A percentile compares a stretch with the other conserved stretches of the same genome.
Conservation (phyloP, 2,329 filamentous ascomycete genomes). For the Fonsecaea pedrosoi region DNA sequence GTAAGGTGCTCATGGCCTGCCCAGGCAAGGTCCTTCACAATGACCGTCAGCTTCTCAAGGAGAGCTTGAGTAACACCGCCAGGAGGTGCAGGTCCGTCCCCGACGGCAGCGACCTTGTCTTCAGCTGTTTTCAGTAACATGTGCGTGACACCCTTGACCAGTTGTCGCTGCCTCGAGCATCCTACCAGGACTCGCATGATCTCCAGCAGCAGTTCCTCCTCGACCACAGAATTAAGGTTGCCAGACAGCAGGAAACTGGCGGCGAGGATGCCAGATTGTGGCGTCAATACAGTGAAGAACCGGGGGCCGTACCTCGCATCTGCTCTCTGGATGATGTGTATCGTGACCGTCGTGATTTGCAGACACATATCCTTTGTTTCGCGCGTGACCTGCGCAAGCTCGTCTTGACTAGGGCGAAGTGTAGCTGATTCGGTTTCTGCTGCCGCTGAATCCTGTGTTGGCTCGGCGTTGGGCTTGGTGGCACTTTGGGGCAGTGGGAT, state of each 20-base stretch:
- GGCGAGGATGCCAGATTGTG: slow-evolving; percentile 24
- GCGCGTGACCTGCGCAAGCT: slow-evolving; percentile 9
- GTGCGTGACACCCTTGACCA: slow-evolving; percentile 28
- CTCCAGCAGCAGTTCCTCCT: slow-evolving; percentile 26
- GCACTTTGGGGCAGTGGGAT: slow-evolving; percentile 5
- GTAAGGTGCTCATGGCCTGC: slow-evolving; percentile 19
- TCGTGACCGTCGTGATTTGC: slow-evolving; percentile 1
- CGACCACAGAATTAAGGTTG: slow-evolving; percentile 15
- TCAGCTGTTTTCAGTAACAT: slow-evolving; percentile 28
- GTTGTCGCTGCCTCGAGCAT: slow-evolving; percentile 16
- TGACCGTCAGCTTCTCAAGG: slow-evolving; percentile 17
- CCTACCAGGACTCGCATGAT: slow-evolving; percentile 23
- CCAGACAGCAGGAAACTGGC: slow-evolving; percentile 23
- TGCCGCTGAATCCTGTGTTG: neutral
- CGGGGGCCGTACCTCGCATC: slow-evolving; percentile 14
- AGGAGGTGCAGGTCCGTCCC: neutral
- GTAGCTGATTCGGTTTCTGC: neutral
- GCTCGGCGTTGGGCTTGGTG: neutral
- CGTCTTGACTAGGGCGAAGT: neutral
- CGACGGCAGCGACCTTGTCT: slow-evolving; percentile 10
- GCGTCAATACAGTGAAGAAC: slow-evolving; percentile 18
- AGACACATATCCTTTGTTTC: slow-evolving; percentile 16
- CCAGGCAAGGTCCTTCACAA: slow-evolving; percentile 30
- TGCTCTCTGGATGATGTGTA: neutral
- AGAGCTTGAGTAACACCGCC: slow-evolving; percentile 12